phyloP scores from a whole-genome alignment of 2,329 filamentous ascomycete species.

The Rutstroemia sydowiana region DNA sequence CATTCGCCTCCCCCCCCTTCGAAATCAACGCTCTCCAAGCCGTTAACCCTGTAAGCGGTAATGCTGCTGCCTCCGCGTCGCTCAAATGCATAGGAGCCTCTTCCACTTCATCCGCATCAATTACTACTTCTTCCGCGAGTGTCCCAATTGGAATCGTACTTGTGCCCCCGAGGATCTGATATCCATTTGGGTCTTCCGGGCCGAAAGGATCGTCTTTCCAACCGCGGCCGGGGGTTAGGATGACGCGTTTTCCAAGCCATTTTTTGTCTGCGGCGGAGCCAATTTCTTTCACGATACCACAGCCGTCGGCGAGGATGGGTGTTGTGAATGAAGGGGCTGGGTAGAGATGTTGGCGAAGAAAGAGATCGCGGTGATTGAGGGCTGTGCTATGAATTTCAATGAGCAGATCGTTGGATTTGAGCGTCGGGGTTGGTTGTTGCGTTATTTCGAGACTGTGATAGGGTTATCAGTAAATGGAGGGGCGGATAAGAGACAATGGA shows the following conservation, averaged over 20 bases:
- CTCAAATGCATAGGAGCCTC: slow-evolving; percentile 65
- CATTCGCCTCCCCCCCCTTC: slow-evolving; percentile 56
- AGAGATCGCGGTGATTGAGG: slow-evolving; percentile 92
- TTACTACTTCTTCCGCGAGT: slow-evolving; percentile 63
- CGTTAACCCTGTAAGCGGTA: slow-evolving; percentile 68
- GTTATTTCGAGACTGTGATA: slow-evolving; percentile 44
- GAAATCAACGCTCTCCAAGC: slow-evolving; percentile 79
- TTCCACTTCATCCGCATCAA: slow-evolving; percentile 68
- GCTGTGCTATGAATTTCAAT: slow-evolving; percentile 71
- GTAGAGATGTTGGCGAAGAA: slow-evolving; percentile 88
- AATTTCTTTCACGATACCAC: slow-evolving; percentile 60
- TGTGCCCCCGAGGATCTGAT: slow-evolving; percentile 64
- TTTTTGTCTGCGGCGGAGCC: slow-evolving; percentile 47
- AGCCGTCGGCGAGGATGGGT: slow-evolving; percentile 77
- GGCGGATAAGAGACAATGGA: slow-evolving; percentile 6
- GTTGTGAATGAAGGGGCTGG: slow-evolving; percentile 72
- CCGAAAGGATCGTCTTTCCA: slow-evolving; percentile 68
- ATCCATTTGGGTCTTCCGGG: slow-evolving; percentile 58
- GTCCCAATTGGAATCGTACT: slow-evolving; percentile 59
- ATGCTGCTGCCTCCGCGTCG: slow-evolving; percentile 68
- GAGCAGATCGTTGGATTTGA: slow-evolving; percentile 61
- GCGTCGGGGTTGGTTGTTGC: slow-evolving; percentile 53
- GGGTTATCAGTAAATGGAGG: neutral
- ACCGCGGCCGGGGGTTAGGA: slow-evolving; percentile 70
- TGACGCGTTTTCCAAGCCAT: slow-evolving; percentile 58